Conservation (phyloP, 352 stramenopile genomes). For the Pythium angustatum region DNA sequence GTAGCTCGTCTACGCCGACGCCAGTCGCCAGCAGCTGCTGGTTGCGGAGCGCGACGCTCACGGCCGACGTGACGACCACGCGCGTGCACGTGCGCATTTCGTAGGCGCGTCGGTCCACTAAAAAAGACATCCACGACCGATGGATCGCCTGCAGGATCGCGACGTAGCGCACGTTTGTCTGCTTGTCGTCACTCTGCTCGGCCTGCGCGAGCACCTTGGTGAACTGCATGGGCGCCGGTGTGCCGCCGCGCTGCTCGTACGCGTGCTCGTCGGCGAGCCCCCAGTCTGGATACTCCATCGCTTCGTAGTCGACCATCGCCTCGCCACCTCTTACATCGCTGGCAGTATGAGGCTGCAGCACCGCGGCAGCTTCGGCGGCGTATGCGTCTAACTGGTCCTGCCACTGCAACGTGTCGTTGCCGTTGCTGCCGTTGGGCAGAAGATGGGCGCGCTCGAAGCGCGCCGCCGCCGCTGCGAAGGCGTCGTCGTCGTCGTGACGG, state of each 20-base stretch:
- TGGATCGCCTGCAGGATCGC: slow-evolving; percentile 13
- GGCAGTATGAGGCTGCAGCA: background rate
- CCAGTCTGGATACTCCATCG: slow-evolving; percentile 20
- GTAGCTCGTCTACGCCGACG: background rate
- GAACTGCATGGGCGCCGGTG: slow-evolving; percentile 16
- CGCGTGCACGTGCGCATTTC: slow-evolving; percentile 13
- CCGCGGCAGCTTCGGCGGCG: slow-evolving; percentile 2
- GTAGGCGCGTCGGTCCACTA: slow-evolving; percentile 14
- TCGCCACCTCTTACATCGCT: background rate
- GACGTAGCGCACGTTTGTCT: background rate
- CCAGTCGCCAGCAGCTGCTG: background rate
- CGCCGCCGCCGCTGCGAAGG: background rate
- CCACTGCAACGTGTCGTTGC: background rate
- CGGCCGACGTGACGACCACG: background rate
- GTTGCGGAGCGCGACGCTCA: slow-evolving; percentile 5
- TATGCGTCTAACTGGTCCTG: slow-evolving; percentile 4
- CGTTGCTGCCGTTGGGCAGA: background rate
- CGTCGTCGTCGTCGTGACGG: background rate
- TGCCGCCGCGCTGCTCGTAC: slow-evolving; percentile 7
- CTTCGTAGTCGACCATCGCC: background rate
- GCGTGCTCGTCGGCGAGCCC: slow-evolving; percentile 13
- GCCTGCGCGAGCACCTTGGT: background rate
- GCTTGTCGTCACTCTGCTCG: background rate
- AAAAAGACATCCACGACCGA: slow-evolving; percentile 21
- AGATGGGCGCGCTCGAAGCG: background rate